Evolutionary conservation across 495 filamentous ascomycete genomes (phyloP).

Genomic region (Talaromyces stipitatus): DNA sequence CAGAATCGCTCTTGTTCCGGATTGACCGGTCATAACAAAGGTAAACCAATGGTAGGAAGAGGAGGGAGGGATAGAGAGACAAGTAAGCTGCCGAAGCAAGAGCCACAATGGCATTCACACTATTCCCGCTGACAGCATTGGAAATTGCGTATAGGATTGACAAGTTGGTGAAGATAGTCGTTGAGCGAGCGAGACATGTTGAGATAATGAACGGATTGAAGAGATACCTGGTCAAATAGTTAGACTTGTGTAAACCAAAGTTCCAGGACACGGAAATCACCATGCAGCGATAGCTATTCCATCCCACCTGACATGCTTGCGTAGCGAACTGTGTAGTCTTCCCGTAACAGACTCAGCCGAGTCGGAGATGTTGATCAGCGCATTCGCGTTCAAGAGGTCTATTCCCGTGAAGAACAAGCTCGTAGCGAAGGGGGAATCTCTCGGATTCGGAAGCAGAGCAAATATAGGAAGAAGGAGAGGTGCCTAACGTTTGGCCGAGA

Average conservation of each 20-base stretch:
- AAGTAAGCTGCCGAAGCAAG: constrained; percentile 83
- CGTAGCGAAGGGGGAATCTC: constrained; percentile 59
- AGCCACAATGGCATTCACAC: constrained; percentile 73
- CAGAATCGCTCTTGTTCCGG: constrained; percentile 8
- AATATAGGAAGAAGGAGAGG: constrained; percentile 88
- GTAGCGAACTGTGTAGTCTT: constrained; percentile 65
- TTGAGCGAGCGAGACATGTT: constrained; percentile 87
- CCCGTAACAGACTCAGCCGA: constrained; percentile 69
- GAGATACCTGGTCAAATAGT: constrained; percentile 54
- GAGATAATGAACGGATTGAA: constrained; percentile 95
- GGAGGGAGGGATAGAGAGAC: constrained; percentile 81
- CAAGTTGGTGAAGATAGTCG: constrained; percentile 82
- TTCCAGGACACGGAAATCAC: constrained; percentile 31
- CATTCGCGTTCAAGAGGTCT: constrained; percentile 75
- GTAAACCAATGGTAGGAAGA: constrained; percentile 75
- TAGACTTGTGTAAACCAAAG: background rate
- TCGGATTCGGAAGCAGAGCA: constrained; percentile 67
- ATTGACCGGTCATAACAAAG: constrained; percentile 68
- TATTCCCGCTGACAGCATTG: constrained; percentile 68
- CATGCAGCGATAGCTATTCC: constrained; percentile 70
- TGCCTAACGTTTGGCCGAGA: constrained; percentile 40
- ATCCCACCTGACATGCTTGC: constrained; percentile 71
- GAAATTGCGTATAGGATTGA: constrained; percentile 80
- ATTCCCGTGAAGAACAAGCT: constrained; percentile 73
- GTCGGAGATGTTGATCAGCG: constrained; percentile 75